Percentiles rank a stretch among this genome's conserved stretches.
phyloP scores from a whole-genome alignment of 495 filamentous ascomycete species.

The Neurospora sp. region DNA sequence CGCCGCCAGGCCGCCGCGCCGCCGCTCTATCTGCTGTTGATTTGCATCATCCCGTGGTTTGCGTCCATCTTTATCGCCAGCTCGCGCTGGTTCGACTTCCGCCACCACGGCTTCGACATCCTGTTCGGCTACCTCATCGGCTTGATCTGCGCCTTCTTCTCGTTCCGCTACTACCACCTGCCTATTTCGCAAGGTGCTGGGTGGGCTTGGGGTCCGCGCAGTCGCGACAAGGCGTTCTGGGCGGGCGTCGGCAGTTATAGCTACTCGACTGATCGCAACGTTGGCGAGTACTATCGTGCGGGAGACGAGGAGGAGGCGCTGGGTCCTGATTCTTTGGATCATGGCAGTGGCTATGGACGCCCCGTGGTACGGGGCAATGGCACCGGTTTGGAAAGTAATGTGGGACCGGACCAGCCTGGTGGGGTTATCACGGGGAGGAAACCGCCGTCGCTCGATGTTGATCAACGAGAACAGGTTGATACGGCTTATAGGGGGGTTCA shows the following conservation, averaged over 20 bases:
- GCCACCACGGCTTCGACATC: slow-evolving; percentile 86
- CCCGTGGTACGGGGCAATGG: neutral
- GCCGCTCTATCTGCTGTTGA: slow-evolving; percentile 55
- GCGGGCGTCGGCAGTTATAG: slow-evolving; percentile 50
- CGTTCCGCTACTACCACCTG: slow-evolving; percentile 52
- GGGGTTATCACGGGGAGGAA: neutral
- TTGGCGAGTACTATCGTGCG: slow-evolving; percentile 18
- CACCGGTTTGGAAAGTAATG: neutral
- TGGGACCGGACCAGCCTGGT: neutral
- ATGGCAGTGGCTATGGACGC: slow-evolving; percentile 4
- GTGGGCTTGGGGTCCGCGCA: slow-evolving; percentile 47
- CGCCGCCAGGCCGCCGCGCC: slow-evolving; percentile 60
- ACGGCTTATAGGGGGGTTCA: neutral
- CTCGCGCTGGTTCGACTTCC: slow-evolving; percentile 66
- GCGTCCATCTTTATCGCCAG: slow-evolving; percentile 45
- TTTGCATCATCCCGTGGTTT: slow-evolving; percentile 55
- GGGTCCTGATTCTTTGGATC: slow-evolving; percentile 4
- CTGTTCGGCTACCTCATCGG: slow-evolving; percentile 67
- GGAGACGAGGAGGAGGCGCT: slow-evolving; percentile 29
- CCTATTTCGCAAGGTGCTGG: slow-evolving; percentile 52
- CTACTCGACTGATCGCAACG: slow-evolving; percentile 31
- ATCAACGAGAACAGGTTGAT: neutral
- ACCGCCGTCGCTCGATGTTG: neutral
- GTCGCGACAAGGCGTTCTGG: slow-evolving; percentile 46
- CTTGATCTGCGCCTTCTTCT: slow-evolving; percentile 33